A percentile compares a stretch with the other conserved stretches of the same genome.
These are phyloP conservation scores for Ogataea chonburiensis DNA, from an alignment of 805 yeast genomes.

Conservation along the genomic window DNA sequence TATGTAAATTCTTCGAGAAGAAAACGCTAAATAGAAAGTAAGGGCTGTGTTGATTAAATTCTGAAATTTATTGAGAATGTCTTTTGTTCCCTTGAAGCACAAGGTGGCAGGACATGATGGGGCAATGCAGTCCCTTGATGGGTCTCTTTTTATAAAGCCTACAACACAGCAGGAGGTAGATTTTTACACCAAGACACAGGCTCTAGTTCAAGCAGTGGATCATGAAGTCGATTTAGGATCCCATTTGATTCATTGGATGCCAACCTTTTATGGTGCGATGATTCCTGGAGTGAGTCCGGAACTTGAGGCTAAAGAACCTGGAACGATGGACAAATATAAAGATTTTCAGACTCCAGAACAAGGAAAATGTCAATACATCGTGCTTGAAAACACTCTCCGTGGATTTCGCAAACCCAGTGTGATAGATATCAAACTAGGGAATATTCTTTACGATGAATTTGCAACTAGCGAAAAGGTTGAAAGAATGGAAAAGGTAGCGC, in stretches of 20 bases:
- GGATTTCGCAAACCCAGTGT: constrained; percentile 69
- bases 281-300: constrained; percentile 42
- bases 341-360: constrained; percentile 4
- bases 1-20: constrained; percentile 51
- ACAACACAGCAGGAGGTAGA: constrained; percentile 62
- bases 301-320: constrained; percentile 21
- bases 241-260: constrained; percentile 55
- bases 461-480: constrained; percentile 58
- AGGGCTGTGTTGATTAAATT: constrained; percentile 3
- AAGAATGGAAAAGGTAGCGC: constrained; percentile 63
- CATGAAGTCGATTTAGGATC: constrained; percentile 34
- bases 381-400: constrained; percentile 65
- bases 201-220: constrained; percentile 4
- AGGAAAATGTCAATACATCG: constrained; percentile 43
- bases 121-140: constrained; percentile 58
- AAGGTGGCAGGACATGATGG: constrained; percentile 96
- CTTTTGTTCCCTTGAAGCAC: constrained; percentile 43
- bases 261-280: constrained; percentile 61
- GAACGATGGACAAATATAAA: constrained; percentile 7
- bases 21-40: constrained; percentile 3
- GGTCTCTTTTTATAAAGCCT: constrained; percentile 71
- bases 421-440: constrained; percentile 82
- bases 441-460: constrained; percentile 60
- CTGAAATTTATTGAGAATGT: constrained; percentile 15
- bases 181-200: constrained; percentile 55